phyloP scores from a whole-genome alignment of 2,329 filamentous ascomycete genomes.

The Kalaharituber pfeilii region DNA sequence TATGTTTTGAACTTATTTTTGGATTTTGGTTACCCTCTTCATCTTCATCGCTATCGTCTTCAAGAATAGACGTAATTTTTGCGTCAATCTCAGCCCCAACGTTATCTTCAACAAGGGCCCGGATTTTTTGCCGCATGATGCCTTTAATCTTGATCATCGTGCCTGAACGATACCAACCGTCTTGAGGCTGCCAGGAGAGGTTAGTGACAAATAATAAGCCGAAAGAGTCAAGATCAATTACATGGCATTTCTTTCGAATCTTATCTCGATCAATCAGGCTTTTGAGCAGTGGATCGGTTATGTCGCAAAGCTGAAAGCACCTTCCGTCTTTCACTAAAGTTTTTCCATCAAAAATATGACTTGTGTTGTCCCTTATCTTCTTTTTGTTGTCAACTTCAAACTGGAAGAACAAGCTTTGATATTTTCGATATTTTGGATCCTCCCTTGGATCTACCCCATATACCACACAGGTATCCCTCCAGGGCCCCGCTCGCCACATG shows the following conservation, averaged over 20 bases:
- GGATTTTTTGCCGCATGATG: constrained; percentile 75
- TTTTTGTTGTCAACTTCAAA: constrained; percentile 34
- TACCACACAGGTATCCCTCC: constrained; percentile 69
- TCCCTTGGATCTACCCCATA: constrained; percentile 74
- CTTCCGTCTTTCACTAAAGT: constrained; percentile 63
- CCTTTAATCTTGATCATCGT: constrained; percentile 68
- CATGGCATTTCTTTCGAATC: constrained; percentile 19
- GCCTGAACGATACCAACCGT: constrained; percentile 74
- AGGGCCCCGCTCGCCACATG: constrained; percentile 82
- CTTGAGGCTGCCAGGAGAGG: constrained; percentile 24
- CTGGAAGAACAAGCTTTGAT: constrained; percentile 82
- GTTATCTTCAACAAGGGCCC: constrained; percentile 39
- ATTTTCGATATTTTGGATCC: constrained; percentile 58
- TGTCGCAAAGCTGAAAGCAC: constrained; percentile 87
- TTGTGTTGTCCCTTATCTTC: constrained; percentile 22
- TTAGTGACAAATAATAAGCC: background rate
- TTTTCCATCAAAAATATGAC: constrained; percentile 70
- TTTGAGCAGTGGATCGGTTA: constrained; percentile 59
- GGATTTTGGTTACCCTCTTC: constrained; percentile 24
- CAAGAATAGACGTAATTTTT: constrained; percentile 31
- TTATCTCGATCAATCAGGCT: constrained; percentile 44
- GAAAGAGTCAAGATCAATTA: constrained; percentile 17
- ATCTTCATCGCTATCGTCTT: constrained; percentile 28
- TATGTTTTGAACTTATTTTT: constrained; percentile 10
- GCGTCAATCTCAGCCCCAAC: constrained; percentile 31